phyloP scores from a whole-genome alignment of 805 yeast genomes.

The Maudiozyma turicensis region DNA sequence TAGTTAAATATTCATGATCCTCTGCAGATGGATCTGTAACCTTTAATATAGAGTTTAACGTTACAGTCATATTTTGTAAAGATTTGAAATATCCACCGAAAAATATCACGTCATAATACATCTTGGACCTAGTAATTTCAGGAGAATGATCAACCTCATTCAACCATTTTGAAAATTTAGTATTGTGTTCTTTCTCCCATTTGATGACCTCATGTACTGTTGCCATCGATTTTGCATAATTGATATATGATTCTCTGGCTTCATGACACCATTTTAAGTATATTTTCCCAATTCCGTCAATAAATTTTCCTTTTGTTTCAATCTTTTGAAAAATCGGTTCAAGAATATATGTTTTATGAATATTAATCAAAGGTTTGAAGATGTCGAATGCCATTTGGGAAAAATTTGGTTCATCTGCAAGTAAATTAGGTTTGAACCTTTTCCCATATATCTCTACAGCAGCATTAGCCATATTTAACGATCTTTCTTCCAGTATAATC shows the following conservation, averaged over 20 bases:
- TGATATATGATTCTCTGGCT: constrained; percentile 45
- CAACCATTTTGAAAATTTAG: constrained; percentile 50
- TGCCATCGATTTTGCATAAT: constrained; percentile 53
- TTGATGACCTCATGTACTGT: constrained; percentile 46
- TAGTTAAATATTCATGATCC: constrained; percentile 42
- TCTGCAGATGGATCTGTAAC: constrained; percentile 38
- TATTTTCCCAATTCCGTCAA: constrained; percentile 53
- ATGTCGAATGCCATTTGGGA: constrained; percentile 48
- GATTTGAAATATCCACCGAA: constrained; percentile 49
- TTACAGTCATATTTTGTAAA: constrained; percentile 49
- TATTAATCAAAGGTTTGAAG: constrained; percentile 43
- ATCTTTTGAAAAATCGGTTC: constrained; percentile 51
- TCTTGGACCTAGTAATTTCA: constrained; percentile 31
- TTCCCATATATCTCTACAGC: constrained; percentile 50
- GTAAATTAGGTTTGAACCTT: constrained; percentile 33
- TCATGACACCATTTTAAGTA: constrained; percentile 54
- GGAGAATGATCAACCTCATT: constrained; percentile 41
- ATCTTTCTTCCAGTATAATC: constrained; percentile 59
- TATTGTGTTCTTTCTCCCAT: constrained; percentile 35
- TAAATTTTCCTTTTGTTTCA: constrained; percentile 54
- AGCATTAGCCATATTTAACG: constrained; percentile 55
- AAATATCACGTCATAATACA: constrained; percentile 46
- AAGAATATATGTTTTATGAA: constrained; percentile 45
- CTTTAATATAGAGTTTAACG: constrained; percentile 49
- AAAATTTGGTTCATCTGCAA: constrained; percentile 46